A percentile compares a stretch with the other conserved stretches of the same genome.
phyloP scores from a whole-genome alignment of 2,329 filamentous ascomycete species.

The Talaromyces sp. region DNA sequence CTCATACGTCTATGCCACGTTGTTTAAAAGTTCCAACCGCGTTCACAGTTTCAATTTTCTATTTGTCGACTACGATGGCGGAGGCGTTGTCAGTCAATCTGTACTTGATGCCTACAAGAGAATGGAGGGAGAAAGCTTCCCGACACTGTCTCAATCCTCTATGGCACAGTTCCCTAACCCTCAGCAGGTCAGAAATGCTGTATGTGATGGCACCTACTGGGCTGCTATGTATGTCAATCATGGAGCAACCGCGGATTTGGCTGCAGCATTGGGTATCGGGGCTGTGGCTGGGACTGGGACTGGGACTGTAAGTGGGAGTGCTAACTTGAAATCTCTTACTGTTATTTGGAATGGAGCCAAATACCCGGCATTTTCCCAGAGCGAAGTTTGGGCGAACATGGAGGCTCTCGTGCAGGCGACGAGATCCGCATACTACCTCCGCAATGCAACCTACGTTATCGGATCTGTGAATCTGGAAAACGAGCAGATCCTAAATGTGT shows the following conservation, averaged over 20 bases:
- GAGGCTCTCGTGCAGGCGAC: not conserved
- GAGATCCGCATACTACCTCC: not conserved
- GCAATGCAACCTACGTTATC: not conserved
- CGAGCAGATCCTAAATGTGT: not conserved
- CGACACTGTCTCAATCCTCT: not conserved
- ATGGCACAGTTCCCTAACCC: not conserved
- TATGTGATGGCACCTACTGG: not conserved
- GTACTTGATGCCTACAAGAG: not conserved
- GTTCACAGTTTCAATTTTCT: not conserved
- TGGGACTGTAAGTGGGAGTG: too few relatives aligned
- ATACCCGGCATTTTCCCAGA: not conserved
- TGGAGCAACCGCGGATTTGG: not conserved
- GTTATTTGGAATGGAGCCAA: not conserved
- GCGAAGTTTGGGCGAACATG: not conserved
- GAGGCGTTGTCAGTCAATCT: not conserved
- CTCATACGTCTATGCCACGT: not conserved
- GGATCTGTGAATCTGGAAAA: not conserved
- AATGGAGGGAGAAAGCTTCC: not conserved
- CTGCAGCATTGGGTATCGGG: not conserved
- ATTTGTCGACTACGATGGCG: not conserved
- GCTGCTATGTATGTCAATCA: not conserved
- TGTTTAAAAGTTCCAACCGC: not conserved
- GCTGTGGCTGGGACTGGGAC: not conserved
- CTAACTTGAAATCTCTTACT: not conserved
- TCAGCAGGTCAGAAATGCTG: not conserved